Conservation (phyloP, 176 grass and related monocot genomes). For the Phragmites australis region DNA sequence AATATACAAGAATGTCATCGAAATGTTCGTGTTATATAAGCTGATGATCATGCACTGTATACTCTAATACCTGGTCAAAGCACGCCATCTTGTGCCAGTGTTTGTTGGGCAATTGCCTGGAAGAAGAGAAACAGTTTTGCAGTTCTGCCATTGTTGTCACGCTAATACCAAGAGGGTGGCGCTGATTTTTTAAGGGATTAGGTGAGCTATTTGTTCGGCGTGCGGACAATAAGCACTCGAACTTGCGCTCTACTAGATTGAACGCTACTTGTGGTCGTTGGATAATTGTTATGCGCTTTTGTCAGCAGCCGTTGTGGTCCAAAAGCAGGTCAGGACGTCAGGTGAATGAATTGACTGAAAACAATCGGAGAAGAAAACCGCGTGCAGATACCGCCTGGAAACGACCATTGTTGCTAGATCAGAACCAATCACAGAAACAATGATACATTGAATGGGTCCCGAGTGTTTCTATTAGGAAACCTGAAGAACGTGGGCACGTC, state of each 20-base stretch:
- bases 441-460: too few species aligned
- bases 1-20: neutral
- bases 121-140: conserved; percentile 21
- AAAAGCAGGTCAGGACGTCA: conserved; percentile 21
- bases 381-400: neutral
- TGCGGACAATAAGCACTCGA: conserved; percentile 37
- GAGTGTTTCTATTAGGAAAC: too few species aligned
- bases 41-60: neutral
- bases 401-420: neutral
- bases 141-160: conserved; percentile 1
- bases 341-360: conserved; percentile 37
- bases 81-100: conserved; percentile 32
- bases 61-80: conserved; percentile 39
- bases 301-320: conserved; percentile 7
- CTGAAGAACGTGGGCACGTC: too few species aligned
- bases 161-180: conserved; percentile 25
- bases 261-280: conserved; percentile 19
- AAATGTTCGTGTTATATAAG: conserved; percentile 20
- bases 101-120: conserved; percentile 27
- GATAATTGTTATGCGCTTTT: conserved; percentile 28
- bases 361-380: neutral
- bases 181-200: conserved; percentile 28
- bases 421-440: too few species aligned
- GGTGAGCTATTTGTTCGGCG: conserved; percentile 45
- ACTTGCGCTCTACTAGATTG: conserved; percentile 32